These are phyloP conservation scores for Mycena polygramma DNA, from an alignment of 768 basidiomycete species.

Conservation along the genomic window DNA sequence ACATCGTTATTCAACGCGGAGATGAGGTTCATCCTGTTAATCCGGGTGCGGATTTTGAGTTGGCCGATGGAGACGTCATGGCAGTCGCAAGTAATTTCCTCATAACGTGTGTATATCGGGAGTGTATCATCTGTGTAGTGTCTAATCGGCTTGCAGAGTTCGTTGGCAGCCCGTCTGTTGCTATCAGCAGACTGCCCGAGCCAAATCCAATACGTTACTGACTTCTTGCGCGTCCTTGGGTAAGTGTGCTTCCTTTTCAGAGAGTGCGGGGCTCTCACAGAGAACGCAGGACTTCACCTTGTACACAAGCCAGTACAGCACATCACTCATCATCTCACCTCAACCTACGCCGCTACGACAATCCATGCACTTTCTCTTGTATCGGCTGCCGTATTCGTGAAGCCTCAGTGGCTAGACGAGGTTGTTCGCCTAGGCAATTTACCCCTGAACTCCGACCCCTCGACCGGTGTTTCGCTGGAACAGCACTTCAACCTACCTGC, in stretches of 20 bases:
- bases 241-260: slow-evolving; percentile 43
- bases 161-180: slow-evolving; percentile 66
- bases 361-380: slow-evolving; percentile 71
- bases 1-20: slow-evolving; percentile 59
- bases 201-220: slow-evolving; percentile 51
- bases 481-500: slow-evolving; percentile 63
- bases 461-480: slow-evolving; percentile 60
- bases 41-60: slow-evolving; percentile 51
- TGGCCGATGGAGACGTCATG: slow-evolving; percentile 69
- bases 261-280: not conserved
- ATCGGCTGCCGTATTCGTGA: slow-evolving; percentile 70
- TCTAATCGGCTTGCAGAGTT: slow-evolving; percentile 50
- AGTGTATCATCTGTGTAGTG: not conserved
- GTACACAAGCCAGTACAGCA: slow-evolving; percentile 57
- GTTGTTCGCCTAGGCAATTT: slow-evolving; percentile 64
- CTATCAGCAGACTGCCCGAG: slow-evolving; percentile 55
- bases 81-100: slow-evolving; percentile 57
- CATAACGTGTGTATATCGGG: slow-evolving; percentile 58
- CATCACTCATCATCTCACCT: slow-evolving; percentile 75
- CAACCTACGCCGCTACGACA: slow-evolving; percentile 63
- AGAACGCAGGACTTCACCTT: slow-evolving; percentile 66
- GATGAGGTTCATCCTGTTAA: slow-evolving; percentile 51
- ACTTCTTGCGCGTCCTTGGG: slow-evolving; percentile 68
- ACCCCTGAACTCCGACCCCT: slow-evolving; percentile 48
- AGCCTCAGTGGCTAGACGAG: slow-evolving; percentile 75